Evolutionary conservation across 2,329 filamentous ascomycete species (phyloP), one percentile per base, ranked within the genome.

Genomic region (Fusarium oxysporum): DNA sequence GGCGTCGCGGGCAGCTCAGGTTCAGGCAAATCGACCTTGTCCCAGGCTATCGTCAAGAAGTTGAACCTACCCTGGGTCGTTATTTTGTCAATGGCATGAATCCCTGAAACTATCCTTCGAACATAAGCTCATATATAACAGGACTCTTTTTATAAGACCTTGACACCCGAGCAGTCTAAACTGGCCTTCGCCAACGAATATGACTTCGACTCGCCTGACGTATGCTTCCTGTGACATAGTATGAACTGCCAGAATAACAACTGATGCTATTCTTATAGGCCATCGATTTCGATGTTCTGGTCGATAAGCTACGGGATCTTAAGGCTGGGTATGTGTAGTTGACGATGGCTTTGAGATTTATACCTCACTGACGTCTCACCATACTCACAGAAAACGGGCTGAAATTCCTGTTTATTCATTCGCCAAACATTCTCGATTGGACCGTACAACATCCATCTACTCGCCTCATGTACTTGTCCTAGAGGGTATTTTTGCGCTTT

Each of bases 371-470:
- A 76, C 71, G 59, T 43, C 43, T 41, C 45, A 44, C 44, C 25
- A 57, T 68, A 47, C 41, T 60, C 30, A 32, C 75, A 96, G 93
- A 66, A 94, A 93, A 81, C 92, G 93, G 79, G 93, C 95, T 60
- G 94, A 98, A 76, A 94, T 99, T 62, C 96, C 96, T 1, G 87
- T 97, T 16, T 99, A 99, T 81, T 99, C 96, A 1, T 99, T 99
- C 81, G 90, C 94, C 75, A 93, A 97, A 80, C 96, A 99, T 82
- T 90, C 93, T 70, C 90, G 96, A 53, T 81, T 95, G 53, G 87
- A 92, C 16, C 87, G 93, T 73, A 97, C 95, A 0, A 97, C 93
- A 1, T 92, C 93, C 2, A 94, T 99, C 68, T 99, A 99, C 81
- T 98, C 96, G 8, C 96, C 96, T 2, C 96, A 97, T 82, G 96